Conservation (phyloP, 805 yeast genomes). For the Kuraishia cidri region DNA sequence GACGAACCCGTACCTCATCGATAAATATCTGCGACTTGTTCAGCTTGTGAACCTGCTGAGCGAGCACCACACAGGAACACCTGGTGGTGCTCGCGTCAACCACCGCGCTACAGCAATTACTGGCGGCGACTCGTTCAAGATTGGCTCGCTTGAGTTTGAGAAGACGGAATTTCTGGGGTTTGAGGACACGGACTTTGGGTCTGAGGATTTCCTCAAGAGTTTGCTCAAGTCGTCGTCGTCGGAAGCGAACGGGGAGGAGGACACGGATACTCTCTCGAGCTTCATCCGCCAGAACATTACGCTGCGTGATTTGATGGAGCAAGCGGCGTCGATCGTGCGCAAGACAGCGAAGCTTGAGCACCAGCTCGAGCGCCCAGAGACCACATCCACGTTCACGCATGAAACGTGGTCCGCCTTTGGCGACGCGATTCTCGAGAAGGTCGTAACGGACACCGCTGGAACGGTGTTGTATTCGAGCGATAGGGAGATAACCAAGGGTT, state of each 20-base stretch:
- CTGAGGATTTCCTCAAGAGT: constrained; percentile 49
- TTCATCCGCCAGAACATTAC: constrained; percentile 33
- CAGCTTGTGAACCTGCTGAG: constrained; percentile 43
- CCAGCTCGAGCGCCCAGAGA: constrained; percentile 11
- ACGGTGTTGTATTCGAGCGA: not conserved
- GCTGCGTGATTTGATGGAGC: constrained; percentile 28
- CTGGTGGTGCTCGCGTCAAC: constrained; percentile 3
- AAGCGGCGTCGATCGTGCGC: constrained; percentile 13
- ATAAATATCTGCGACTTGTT: constrained; percentile 51
- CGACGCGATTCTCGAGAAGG: not conserved
- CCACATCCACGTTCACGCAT: constrained; percentile 11
- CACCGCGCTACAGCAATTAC: constrained; percentile 4
- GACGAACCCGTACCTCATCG: constrained; percentile 60
- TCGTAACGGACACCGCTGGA: not conserved
- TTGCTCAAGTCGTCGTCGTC: constrained; percentile 12
- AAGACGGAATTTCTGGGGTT: constrained; percentile 24
- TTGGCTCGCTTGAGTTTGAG: constrained; percentile 25
- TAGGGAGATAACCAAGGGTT: not conserved
- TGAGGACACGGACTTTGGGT: constrained; percentile 48
- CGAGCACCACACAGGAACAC: constrained; percentile 9
- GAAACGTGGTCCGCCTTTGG: constrained; percentile 12
- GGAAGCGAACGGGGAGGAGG: not conserved
- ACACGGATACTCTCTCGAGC: constrained; percentile 11
- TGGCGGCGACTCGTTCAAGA: constrained; percentile 12
- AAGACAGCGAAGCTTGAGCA: constrained; percentile 11